phyloP scores from a whole-genome alignment of 139 green algal species.

The Tetratostichococcus sp. region DNA sequence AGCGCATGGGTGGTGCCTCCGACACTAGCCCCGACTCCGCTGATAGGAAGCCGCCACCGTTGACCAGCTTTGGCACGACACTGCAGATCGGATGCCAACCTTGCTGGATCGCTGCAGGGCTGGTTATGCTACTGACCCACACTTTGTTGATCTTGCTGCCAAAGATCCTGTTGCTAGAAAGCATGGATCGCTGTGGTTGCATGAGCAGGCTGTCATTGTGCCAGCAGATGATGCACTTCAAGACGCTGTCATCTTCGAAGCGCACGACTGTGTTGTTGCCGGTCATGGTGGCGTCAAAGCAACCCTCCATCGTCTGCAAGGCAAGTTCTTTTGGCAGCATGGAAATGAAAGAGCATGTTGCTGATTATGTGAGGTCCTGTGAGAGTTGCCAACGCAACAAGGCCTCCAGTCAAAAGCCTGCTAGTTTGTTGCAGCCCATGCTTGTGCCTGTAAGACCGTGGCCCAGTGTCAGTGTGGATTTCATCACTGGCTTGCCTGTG shows the following conservation, averaged over 20 bases:
- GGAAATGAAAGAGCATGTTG: neutral
- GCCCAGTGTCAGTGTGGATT: conserved; percentile 25
- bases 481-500: conserved; percentile 24
- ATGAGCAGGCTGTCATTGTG: conserved; percentile 1
- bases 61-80: no score
- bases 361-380: conserved; percentile 2
- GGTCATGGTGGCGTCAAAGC: neutral
- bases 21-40: no score
- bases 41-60: no score
- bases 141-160: no score
- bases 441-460: conserved; percentile 19
- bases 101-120: conserved; percentile 2
- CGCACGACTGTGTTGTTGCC: neutral
- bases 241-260: neutral
- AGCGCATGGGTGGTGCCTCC: no score
- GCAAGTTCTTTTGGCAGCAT: conserved; percentile 5
- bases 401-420: neutral
- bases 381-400: neutral
- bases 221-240: neutral
- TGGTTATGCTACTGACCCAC: conserved; percentile 1
- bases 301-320: neutral
- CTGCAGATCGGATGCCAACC: no score
- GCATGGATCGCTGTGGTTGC: conserved; percentile 5
- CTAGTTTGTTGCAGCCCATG: conserved; percentile 21
- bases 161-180: no score